Evolutionary conservation across 2,329 filamentous ascomycete species (phyloP).

Genomic region (Colletotrichum phormii): DNA sequence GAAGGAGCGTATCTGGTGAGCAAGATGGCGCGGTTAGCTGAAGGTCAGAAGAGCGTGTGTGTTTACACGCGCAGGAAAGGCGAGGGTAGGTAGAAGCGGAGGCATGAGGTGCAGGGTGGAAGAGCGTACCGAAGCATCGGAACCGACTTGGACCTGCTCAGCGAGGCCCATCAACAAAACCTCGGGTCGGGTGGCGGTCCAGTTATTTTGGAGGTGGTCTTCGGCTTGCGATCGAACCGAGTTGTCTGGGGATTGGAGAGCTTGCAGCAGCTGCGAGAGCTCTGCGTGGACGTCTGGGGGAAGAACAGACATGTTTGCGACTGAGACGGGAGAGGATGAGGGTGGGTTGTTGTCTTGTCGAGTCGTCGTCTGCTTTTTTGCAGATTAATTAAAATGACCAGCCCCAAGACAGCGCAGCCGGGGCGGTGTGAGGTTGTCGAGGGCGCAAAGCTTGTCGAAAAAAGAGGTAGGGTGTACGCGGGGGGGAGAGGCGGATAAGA

Average conservation of each 20-base stretch:
- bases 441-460: conserved; percentile 11
- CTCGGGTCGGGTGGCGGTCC: conserved; percentile 85
- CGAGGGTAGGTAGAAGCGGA: background rate
- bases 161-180: conserved; percentile 92
- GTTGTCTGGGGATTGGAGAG: conserved; percentile 92
- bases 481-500: conserved; percentile 25
- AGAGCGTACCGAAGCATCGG: conserved; percentile 73
- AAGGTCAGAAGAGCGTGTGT: background rate
- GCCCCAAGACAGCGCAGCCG: conserved; percentile 30
- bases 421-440: conserved; percentile 27
- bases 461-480: conserved; percentile 21
- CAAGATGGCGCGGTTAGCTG: conserved; percentile 8
- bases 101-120: conserved; percentile 9
- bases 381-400: conserved; percentile 22
- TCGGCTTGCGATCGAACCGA: conserved; percentile 85
- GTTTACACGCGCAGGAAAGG: background rate
- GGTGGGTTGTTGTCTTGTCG: conserved; percentile 4
- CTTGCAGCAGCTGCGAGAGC: conserved; percentile 87
- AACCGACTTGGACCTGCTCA: conserved; percentile 87
- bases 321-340: conserved; percentile 1
- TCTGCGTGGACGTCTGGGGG: conserved; percentile 86
- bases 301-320: conserved; percentile 80
- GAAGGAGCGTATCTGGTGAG: conserved; percentile 82
- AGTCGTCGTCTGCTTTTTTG: background rate
- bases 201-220: conserved; percentile 90